Evolutionary conservation across 1,284 basidiomycete genomes (phyloP), one percentile per base, ranked within the genome.

Genomic region (Hypsizygus ulmarius): DNA sequence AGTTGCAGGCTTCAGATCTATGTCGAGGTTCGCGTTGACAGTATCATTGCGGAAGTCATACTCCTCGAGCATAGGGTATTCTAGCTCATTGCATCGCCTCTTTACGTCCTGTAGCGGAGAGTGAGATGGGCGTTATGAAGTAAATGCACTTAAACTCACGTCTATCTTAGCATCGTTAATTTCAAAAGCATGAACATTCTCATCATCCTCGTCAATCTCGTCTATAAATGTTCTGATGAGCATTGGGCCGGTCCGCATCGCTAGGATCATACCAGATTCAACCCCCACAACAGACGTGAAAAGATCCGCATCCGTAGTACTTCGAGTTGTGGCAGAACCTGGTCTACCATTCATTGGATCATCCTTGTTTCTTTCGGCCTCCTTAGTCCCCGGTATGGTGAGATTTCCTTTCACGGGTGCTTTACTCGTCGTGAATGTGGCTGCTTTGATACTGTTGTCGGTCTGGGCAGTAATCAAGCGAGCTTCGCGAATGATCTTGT

Each of bases 1-100:
- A 0, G 95, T 97, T 42, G 93, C 90, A 2, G 95, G 95, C 65
- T 97, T 97, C 47, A 97, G 79, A 70, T 97, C 95, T 52, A 98
- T 97, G 62, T 97, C 95, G 45, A 98, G 77, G 65, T 96, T 95
- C 25, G 94, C 81, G 63, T 98, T 98, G 55, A 92, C 72, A 0
- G 90, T 93, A 67, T 98, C 95, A 61, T 97, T 96, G 35, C 93
- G 79, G 75, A 97, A 98, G 66, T 98, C 95, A 64, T 98, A 98
- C 68, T 98, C 95, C 66, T 98, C 95, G 41, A 97, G 75, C 81
- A 97, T 96, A 2, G 95, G 95, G 56, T 94, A 93, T 63, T 97
- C 93, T 35, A 97, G 79, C 57, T 96, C 93, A 59, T 93, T 93
- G 64, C 95, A 97, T 35, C 90, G 83, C 59, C 90, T 90, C 68